These are phyloP conservation scores for Pueraria montana DNA, from an alignment of 306 rosid species.

Conservation along the genomic window DNA sequence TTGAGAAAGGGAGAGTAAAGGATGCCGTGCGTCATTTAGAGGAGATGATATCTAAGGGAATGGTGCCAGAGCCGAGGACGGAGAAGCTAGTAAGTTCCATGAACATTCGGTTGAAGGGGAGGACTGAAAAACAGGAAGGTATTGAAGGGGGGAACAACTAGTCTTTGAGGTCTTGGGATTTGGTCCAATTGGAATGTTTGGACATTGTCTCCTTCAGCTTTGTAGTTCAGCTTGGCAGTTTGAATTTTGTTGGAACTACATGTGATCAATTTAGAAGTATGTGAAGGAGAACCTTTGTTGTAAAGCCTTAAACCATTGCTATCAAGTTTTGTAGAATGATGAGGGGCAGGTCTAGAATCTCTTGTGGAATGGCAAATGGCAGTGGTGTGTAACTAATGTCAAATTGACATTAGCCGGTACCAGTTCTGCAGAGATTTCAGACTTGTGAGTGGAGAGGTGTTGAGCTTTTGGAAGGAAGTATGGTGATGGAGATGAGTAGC, in stretches of 20 bases:
- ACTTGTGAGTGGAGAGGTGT: no score
- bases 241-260: background rate
- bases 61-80: slow-evolving; percentile 67
- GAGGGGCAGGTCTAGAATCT: background rate
- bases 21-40: slow-evolving; percentile 66
- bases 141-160: background rate
- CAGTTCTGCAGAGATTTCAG: no score
- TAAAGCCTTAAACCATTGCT: background rate
- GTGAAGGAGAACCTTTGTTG: background rate
- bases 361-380: background rate
- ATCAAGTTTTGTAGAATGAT: background rate
- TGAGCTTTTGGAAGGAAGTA: no score
- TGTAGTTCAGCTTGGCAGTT: background rate
- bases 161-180: slow-evolving; percentile 24
- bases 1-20: slow-evolving; percentile 63
- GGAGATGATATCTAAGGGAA: slow-evolving; percentile 79
- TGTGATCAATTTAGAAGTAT: background rate
- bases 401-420: background rate
- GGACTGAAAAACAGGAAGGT: slow-evolving; percentile 40
- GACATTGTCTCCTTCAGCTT: slow-evolving; percentile 20
- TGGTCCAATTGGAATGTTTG: background rate
- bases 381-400: background rate
- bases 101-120: slow-evolving; percentile 50
- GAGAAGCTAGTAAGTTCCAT: slow-evolving; percentile 57
- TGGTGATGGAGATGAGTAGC: no score